Evolutionary conservation across 2,329 filamentous ascomycete species (phyloP), one percentile per base, ranked within the genome.

Genomic region (Clonostachys chloroleuca): DNA sequence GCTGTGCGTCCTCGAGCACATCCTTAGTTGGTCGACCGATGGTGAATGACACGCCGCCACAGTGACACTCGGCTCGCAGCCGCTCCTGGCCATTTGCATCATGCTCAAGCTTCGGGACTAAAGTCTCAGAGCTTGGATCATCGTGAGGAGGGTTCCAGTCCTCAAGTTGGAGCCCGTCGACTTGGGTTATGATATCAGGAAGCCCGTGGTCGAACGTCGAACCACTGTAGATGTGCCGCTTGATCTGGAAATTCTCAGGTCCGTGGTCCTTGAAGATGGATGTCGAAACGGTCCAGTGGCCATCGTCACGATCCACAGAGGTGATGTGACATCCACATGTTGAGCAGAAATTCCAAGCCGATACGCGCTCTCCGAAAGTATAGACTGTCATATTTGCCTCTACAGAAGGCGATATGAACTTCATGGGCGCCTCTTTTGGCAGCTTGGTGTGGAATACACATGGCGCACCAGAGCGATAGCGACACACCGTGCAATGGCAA

Each of bases 301-400:
- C 56, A 5, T 60, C 56, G 16, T 58, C 53, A 3, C 12, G 64
- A 44, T 18, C 60, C 16, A 62, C 54, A 44, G 68, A 64, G 5
- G 65, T 66, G n/a, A 74, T 59, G 48, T 75, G 72, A 45, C 69
- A 69, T 43, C 73, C 70, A 47, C 73, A 76, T 1, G 67, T 69
- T 12, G 59, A 64, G 58, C 73, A 77, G 49, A 75, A 75, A 50
- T 68, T 62, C 49, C 67, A 68, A 16, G 61, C 60, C n/a, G 57
- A 59, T 7, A 52, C 34, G 12, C 58, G 57, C 4, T 52, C 52
- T 5, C 55, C 46, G 34, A 67, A 56, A n/a, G 55, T 48, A 51
- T 73, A 75, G 7, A 58, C 52, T 2, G 64, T 65, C 48, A 74
- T 51, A n/a, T 61, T 66, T 7, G 50, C 52, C 40, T 61, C 53